A percentile compares a stretch with the other conserved stretches of the same genome.
These are phyloP conservation scores for Cercospora zeina DNA, from an alignment of 2,329 filamentous ascomycete genomes.

Conservation along the genomic window DNA sequence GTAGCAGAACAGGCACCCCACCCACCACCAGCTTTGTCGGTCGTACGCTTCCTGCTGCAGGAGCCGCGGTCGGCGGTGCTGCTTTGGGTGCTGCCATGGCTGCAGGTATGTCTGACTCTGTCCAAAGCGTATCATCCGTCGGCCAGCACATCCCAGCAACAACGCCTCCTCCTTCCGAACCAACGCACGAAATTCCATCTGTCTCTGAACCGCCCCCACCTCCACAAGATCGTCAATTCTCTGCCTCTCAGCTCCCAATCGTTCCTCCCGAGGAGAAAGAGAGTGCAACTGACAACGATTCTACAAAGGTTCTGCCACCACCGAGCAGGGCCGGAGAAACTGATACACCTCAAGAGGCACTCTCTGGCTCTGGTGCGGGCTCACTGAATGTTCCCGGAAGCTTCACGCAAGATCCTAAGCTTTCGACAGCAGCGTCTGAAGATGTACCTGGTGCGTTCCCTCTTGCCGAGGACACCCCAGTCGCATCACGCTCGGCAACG, in stretches of 20 bases:
- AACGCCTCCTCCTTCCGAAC: slow-evolving; percentile 59
- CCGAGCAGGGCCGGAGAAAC: slow-evolving; percentile 37
- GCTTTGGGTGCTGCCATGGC: slow-evolving; percentile 16
- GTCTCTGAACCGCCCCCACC: slow-evolving; percentile 64
- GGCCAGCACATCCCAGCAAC: slow-evolving; percentile 58
- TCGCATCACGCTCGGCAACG: slow-evolving; percentile 47
- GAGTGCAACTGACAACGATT: slow-evolving; percentile 56
- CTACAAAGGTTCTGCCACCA: slow-evolving; percentile 45
- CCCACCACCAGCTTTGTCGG: slow-evolving; percentile 38
- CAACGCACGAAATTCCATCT: slow-evolving; percentile 55
- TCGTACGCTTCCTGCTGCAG: slow-evolving; percentile 27
- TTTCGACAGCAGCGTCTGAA: slow-evolving; percentile 29
- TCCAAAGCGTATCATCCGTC: slow-evolving; percentile 34
- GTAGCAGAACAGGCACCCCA: slow-evolving; percentile 35
- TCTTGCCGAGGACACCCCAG: slow-evolving; percentile 48
- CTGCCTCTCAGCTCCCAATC: slow-evolving; percentile 73
- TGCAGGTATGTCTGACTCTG: slow-evolving; percentile 34
- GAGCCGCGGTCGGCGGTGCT: slow-evolving; percentile 16
- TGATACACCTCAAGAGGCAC: slow-evolving; percentile 32
- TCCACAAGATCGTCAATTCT: slow-evolving; percentile 74
- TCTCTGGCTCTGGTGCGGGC: slow-evolving; percentile 11
- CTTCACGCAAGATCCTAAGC: slow-evolving; percentile 26
- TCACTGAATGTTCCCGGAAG: slow-evolving; percentile 18
- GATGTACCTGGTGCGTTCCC: slow-evolving; percentile 55
- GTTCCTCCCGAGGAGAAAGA: slow-evolving; percentile 54